Evolutionary conservation across 148 eudicot genomes (phyloP).

Genomic region (Camellia japonica): DNA sequence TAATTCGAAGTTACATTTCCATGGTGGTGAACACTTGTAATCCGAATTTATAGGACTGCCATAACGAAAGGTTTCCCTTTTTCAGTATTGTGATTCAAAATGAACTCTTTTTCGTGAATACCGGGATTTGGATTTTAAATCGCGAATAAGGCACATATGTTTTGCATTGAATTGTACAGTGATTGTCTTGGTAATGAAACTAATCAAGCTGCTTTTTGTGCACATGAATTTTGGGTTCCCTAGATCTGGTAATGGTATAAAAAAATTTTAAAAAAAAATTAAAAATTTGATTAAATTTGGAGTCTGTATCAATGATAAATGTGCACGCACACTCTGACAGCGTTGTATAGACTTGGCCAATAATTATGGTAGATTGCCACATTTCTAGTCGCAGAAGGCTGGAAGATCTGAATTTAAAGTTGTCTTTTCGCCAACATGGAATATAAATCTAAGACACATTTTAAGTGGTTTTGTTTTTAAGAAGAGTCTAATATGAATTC

Average conservation of each 20-base stretch:
- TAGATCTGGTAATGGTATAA: neutral
- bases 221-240: neutral
- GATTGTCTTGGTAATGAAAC: neutral
- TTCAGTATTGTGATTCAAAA: neutral
- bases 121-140: neutral
- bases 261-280: neutral
- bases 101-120: neutral
- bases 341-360: neutral
- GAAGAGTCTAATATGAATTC: neutral
- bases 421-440: neutral
- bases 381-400: neutral
- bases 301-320: neutral
- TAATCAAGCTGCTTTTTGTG: neutral
- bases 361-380: neutral
- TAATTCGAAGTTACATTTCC: too few relatives aligned
- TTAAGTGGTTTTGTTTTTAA: too few relatives aligned
- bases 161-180: neutral
- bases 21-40: neutral
- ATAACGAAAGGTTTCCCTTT: neutral
- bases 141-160: neutral
- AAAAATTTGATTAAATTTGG: neutral
- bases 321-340: too few relatives aligned
- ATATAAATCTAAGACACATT: too few relatives aligned
- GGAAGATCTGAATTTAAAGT: neutral
- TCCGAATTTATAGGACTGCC: neutral